Percentiles rank a stretch among this genome's conserved stretches.
These are phyloP conservation scores for Solanum pennellii DNA, from an alignment of 257 asterid species.

Conservation along the genomic window DNA sequence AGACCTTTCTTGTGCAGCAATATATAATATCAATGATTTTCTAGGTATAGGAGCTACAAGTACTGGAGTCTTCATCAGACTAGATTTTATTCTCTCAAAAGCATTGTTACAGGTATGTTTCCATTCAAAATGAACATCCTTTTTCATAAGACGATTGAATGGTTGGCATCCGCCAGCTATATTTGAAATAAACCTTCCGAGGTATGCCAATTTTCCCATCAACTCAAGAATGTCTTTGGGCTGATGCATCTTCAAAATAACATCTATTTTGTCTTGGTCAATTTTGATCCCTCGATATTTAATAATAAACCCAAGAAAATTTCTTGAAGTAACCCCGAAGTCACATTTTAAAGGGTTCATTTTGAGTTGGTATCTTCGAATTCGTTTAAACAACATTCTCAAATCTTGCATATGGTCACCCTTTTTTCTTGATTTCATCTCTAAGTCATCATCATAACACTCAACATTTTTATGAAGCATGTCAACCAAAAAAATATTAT, in stretches of 20 bases:
- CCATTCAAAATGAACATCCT: background rate
- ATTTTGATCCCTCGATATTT: background rate
- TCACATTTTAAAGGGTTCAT: background rate
- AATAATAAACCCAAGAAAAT: background rate
- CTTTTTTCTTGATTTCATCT: background rate
- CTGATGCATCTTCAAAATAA: background rate
- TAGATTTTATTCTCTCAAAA: background rate
- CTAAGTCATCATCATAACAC: background rate
- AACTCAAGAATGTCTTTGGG: background rate
- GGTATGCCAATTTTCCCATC: background rate
- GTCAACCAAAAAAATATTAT: background rate
- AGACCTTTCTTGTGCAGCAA: background rate
- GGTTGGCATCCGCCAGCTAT: background rate
- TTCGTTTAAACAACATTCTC: background rate
- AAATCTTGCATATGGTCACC: background rate
- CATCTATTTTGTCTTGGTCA: background rate
- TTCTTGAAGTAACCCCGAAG: background rate
- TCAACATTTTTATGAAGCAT: background rate
- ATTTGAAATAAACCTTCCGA: background rate
- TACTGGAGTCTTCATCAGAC: background rate
- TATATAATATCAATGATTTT: background rate
- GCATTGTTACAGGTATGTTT: background rate
- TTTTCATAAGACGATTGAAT: background rate
- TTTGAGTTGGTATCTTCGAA: background rate
- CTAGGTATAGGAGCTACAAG: background rate